phyloP scores from a whole-genome alignment of 768 basidiomycete genomes.

The Suillus brevipes region DNA sequence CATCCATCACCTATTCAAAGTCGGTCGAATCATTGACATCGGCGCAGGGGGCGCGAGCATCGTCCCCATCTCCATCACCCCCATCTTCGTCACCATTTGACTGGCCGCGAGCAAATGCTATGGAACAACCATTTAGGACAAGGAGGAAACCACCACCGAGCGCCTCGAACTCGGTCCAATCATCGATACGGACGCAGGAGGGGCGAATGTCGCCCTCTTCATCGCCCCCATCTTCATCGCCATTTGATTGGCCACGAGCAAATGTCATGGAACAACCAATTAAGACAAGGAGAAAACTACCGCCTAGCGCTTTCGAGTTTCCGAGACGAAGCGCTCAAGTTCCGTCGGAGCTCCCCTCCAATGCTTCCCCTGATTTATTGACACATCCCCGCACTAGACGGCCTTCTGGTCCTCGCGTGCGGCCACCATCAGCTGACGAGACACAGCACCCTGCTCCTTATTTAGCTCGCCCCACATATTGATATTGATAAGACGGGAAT shows the following conservation, averaged over 20 bases:
- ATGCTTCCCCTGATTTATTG: slow-evolving; percentile 2
- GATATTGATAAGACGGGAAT: neutral
- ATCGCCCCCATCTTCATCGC: slow-evolving; percentile 38
- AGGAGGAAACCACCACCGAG: slow-evolving; percentile 16
- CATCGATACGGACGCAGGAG: slow-evolving; percentile 16
- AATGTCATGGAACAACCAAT: slow-evolving; percentile 35
- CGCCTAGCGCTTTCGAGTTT: slow-evolving; percentile 25
- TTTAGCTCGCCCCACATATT: neutral
- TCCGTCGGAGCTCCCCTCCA: slow-evolving; percentile 11
- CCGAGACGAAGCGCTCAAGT: slow-evolving; percentile 12
- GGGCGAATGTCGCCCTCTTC: slow-evolving; percentile 10
- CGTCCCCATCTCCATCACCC: slow-evolving; percentile 31
- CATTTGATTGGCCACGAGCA: slow-evolving; percentile 56
- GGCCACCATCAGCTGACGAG: slow-evolving; percentile 22
- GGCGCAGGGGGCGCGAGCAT: slow-evolving; percentile 13
- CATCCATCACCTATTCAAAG: slow-evolving; percentile 36
- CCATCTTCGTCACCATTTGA: slow-evolving; percentile 48
- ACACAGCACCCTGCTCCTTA: neutral
- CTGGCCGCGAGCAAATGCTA: slow-evolving; percentile 51
- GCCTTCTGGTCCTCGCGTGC: slow-evolving; percentile 33
- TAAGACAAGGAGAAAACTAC: slow-evolving; percentile 15
- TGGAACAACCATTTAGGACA: slow-evolving; percentile 25
- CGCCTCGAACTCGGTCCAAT: slow-evolving; percentile 24
- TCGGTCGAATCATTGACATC: slow-evolving; percentile 25
- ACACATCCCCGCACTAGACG: slow-evolving; percentile 28